Percentiles rank a stretch among this genome's conserved stretches.
These are phyloP conservation scores for Huntiella savannae DNA, from an alignment of 2,329 filamentous ascomycete species.

Conservation along the genomic window DNA sequence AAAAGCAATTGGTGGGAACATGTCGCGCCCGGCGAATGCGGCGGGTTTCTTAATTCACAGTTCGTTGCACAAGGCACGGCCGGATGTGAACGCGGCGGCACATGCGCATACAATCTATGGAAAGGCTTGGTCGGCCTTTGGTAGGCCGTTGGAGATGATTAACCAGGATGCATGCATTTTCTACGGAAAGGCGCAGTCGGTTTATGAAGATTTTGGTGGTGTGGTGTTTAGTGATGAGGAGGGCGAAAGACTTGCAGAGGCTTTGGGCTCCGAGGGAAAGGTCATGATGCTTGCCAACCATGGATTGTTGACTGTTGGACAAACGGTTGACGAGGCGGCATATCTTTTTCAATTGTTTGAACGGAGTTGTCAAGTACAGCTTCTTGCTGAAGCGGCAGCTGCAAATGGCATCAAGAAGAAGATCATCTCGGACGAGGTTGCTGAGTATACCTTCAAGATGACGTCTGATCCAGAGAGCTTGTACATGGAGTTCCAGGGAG, in stretches of 20 bases:
- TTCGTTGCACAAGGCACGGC: slow-evolving; percentile 42
- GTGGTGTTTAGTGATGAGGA: slow-evolving; percentile 40
- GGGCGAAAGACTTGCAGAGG: slow-evolving; percentile 38
- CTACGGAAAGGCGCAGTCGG: slow-evolving; percentile 35
- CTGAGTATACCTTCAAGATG: slow-evolving; percentile 18
- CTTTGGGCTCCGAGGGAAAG: slow-evolving; percentile 37
- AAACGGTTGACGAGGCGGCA: slow-evolving; percentile 52
- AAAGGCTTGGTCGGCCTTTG: slow-evolving; percentile 47
- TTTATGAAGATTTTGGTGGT: slow-evolving; percentile 36
- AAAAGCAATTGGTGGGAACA: slow-evolving; percentile 38
- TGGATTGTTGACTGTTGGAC: slow-evolving; percentile 46
- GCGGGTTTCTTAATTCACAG: slow-evolving; percentile 52
- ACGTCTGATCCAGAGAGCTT: slow-evolving; percentile 13
- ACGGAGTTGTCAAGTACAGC: slow-evolving; percentile 45
- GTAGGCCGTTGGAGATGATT: slow-evolving; percentile 44
- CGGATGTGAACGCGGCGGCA: slow-evolving; percentile 45
- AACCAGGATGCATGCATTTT: slow-evolving; percentile 47
- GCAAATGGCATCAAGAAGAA: slow-evolving; percentile 18
- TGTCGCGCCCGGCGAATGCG: slow-evolving; percentile 38
- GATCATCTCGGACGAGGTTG: slow-evolving; percentile 24
- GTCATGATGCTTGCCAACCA: slow-evolving; percentile 50
- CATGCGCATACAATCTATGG: slow-evolving; percentile 45
- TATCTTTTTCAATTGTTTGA: slow-evolving; percentile 51
- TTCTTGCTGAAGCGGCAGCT: slow-evolving; percentile 43
- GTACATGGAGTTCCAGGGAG: slow-evolving; percentile 12